These are phyloP conservation scores for Leishmania tarentolae DNA, from an alignment of 208 protist genomes.

Conservation along the genomic window DNA sequence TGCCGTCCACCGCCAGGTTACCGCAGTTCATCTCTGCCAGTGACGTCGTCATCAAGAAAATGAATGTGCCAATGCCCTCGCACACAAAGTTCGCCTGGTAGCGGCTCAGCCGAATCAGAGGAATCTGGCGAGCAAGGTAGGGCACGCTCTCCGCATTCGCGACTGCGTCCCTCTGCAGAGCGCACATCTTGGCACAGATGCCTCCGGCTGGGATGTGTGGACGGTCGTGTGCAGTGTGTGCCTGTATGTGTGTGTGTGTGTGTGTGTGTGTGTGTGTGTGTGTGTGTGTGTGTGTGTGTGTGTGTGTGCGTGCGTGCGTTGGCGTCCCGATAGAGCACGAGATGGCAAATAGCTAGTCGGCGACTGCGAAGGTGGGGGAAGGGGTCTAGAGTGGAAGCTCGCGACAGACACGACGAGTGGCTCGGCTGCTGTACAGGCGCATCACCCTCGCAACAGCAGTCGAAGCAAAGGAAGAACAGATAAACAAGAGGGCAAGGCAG, in stretches of 20 bases:
- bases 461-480: background rate
- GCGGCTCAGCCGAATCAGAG: conserved; percentile 50
- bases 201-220: background rate
- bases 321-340: no score
- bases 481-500: background rate
- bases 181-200: conserved; percentile 10
- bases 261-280: background rate
- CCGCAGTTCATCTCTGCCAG: conserved; percentile 82
- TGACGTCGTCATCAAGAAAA: conserved; percentile 75
- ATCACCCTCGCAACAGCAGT: background rate
- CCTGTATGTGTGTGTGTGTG: background rate
- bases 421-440: background rate
- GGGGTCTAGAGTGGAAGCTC: background rate
- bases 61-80: conserved; percentile 77
- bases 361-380: background rate
- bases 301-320: background rate
- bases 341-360: background rate
- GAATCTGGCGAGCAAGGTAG: conserved; percentile 59
- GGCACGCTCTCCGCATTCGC: conserved; percentile 31
- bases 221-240: background rate
- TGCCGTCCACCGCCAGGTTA: conserved; percentile 58
- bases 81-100: conserved; percentile 69
- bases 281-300: background rate
- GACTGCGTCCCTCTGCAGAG: conserved; percentile 13
- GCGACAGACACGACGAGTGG: background rate